These are phyloP conservation scores for Trichosanthes truncata DNA, from an alignment of 306 rosid species.

Conservation along the genomic window DNA sequence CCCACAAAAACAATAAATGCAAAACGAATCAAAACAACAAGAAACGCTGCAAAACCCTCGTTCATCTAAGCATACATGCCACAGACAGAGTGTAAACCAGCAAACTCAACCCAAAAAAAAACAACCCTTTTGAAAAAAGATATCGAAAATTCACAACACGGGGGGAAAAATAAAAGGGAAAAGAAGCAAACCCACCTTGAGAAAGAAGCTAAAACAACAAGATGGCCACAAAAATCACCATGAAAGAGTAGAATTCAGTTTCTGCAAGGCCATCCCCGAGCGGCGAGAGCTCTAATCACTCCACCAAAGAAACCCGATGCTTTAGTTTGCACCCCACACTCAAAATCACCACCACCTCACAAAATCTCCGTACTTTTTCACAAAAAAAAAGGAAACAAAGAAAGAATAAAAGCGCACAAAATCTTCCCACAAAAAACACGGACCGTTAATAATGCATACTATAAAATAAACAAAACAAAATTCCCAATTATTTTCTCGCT, in stretches of 20 bases:
- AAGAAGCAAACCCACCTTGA: slow-evolving; percentile 6
- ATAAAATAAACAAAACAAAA: neutral
- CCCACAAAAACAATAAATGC: neutral
- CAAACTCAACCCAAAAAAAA: neutral
- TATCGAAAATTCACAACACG: slow-evolving; percentile 7
- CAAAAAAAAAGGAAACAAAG: neutral
- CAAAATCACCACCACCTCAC: slow-evolving; percentile 49
- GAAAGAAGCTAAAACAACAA: slow-evolving; percentile 4
- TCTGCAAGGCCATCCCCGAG: slow-evolving; percentile 34
- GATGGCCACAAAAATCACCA: slow-evolving; percentile 27
- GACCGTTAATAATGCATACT: neutral
- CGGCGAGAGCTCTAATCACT: slow-evolving; percentile 17
- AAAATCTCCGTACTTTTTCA: slow-evolving; percentile 34
- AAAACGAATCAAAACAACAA: slow-evolving; percentile 2
- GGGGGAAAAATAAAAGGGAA: slow-evolving; percentile 5
- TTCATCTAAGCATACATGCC: neutral
- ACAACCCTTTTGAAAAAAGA: neutral
- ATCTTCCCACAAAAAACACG: slow-evolving; percentile 29
- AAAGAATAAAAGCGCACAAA: slow-evolving; percentile 14
- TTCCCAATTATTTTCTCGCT: neutral
- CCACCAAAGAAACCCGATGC: slow-evolving; percentile 52
- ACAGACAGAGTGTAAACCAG: slow-evolving; percentile 7
- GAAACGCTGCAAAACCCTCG: slow-evolving; percentile 5
- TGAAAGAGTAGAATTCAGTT: slow-evolving; percentile 32
- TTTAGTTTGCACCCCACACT: slow-evolving; percentile 21